Base-by-base conservation (phyloP, 1,284 basidiomycete species). In the Cystobasidium slooffiae region DNA sequence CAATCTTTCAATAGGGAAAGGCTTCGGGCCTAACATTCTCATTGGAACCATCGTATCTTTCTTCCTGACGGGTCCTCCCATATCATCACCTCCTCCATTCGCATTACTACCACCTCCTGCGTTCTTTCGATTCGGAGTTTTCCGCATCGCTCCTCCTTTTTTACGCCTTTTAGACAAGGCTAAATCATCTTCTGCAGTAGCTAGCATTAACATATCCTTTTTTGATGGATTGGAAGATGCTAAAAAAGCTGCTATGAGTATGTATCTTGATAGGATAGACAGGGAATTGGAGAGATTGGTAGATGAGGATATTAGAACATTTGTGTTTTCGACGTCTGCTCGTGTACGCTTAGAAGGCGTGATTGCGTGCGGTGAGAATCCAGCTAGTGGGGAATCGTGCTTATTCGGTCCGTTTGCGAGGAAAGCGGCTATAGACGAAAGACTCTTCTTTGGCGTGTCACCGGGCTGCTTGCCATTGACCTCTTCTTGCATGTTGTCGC, bases 161-260 rank as follows among this genome's bases (percentile, higher is more conserved):
- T 74, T 74, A 18, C 43, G 47, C 20, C 44, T 14, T 53, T 43
- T 49, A 16, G 70, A 65, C 24, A 49, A n/a, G 43, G 31, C 12
- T 31, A 59, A 43, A 16, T 74, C 72, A 44, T 67, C 64, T 53
- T 74, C 72, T 47, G 49, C 12, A 37, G 58, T 63, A 14, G 72
- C 72, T 56, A 74, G 43, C 72, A 74, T 68, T 20, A 43, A 41
- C n/a, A 74, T 16, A 55, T 74, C 72, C 31, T 68, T 74, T 41
- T 56, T 58, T 10, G 53, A 51, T 37, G 72, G 72, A 62, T 74
- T 74, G n/a, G 64, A 74, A 58, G 64, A 68, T 37, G 64, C 64
- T 24, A 74, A 43, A 22, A 68, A 74, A 22, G 64, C 44, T 10
- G 72, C 64, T 24, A 74, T 68, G 10, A 68, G 46, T 22, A 74